Base-by-base conservation (phyloP, 345 rosid species). In the Stellera chamaejasme region DNA sequence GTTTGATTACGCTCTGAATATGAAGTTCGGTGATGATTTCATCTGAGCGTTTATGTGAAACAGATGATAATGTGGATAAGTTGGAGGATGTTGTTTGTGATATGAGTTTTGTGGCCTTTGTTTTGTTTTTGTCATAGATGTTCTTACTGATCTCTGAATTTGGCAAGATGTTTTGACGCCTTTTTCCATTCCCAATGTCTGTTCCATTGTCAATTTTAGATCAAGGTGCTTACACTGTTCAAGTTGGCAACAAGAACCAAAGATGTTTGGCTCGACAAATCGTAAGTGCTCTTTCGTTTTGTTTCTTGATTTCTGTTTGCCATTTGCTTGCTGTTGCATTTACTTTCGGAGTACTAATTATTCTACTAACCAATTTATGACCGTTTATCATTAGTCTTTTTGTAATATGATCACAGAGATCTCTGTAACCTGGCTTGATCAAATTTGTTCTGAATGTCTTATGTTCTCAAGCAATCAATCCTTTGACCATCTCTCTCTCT, bases 191-290 rank as follows among this genome's bases (percentile, higher is more conserved):
- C 3, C 13, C 9, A 7, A 7, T 28, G 7, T 14, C 19, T 23
- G 61, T 2, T 50, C 10, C 6, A 27, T 48, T 68, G 51, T 23
- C 55, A 57, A 65, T 59, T 65, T 52, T 44, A 51, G 66, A 63
- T 51, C 55, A 55, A 54, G 55, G 50, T 12, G 39, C 54, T 48
- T 10, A 36, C 43, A 15, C 71, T 43, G 50, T 42, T 54, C 53
- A 44, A 56, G 50, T 56, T 41, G 50, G 47, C 47, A 66, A 52
- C 13, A 26, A 25, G 32, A 26, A 61, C 63, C 47, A n/a, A 78
- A 52, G 64, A 84, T 88, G 96, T 84, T 80, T 32, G 83, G 74
- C 23, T 63, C 82, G 15, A 68, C 79, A 12, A 79, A 57, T 48
- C 72, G 92, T 84, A 70, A 77, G 96, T 69, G 45, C 36, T 19